Evolutionary conservation across 352 stramenopile species (phyloP), one percentile per base, ranked within the genome.

Genomic region (Bremia lactucae): DNA sequence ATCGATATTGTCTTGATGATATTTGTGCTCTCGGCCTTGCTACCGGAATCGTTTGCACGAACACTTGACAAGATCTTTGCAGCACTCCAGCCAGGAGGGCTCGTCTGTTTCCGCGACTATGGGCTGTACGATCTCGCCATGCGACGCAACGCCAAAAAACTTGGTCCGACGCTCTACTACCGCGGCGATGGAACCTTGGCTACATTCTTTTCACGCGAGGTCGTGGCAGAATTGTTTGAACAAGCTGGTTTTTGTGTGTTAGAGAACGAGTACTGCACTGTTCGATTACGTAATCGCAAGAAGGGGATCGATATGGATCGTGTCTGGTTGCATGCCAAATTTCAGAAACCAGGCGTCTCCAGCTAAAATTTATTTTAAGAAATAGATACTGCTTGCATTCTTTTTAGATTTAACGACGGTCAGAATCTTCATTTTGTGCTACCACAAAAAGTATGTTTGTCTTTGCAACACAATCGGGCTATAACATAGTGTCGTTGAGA

Each of bases 81-180:
- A 9, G 62, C 64, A 4, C 48, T 87, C 21, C 68, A 64, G 20
- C 70, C 69, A 8, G 82, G 77, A 9, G 82, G 79, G n/a, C n/a
- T 88, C 31, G 62, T 92, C 18, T 91, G 80, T 58, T 89, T 94
- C 25, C 75, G 82, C 20, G 82, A 94, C 59, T 94, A 94, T 34
- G 82, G n/a, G n/a, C n/a, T 90, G 13, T 94, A 88, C 56, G 82
- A 94, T 44, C 60, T 94, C 8, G 79, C 82, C 21, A 94, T 94
- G 82, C 61, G 78, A n/a, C 75, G 80, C 36, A 92, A 78, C 39
- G 62, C 70, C 41, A 87, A 90, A 53, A 70, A 68, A 28, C 40
- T 90, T n/a, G 52, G 43, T 0, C 52, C 52, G 10, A 72, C 52
- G 46, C 60, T 90, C n/a, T n/a, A 73, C 46, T 86, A 83, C 46